Percentiles rank a stretch among this genome's conserved stretches.
Conservation (phyloP, 345 rosid genomes). For the Arabis hirsuta region DNA sequence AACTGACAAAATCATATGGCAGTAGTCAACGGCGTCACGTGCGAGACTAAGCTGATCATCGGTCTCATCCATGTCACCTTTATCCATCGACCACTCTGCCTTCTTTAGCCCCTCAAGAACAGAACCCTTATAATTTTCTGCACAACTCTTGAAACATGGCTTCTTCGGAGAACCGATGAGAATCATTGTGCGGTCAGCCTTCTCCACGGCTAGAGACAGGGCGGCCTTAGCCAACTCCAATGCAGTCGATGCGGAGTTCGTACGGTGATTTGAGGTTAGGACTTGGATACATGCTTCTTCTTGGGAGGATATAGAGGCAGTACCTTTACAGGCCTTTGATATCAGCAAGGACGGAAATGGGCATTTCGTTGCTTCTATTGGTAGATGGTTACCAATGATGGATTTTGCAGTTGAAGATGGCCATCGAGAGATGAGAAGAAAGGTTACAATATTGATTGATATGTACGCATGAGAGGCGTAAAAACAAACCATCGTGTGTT, state of each 20-base stretch:
- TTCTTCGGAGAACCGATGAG: constrained; percentile 40
- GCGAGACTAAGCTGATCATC: constrained; percentile 32
- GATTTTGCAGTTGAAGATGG: constrained; percentile 13
- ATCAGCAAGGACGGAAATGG: constrained; percentile 28
- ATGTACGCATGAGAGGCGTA: neutral
- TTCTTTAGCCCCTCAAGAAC: constrained; percentile 30
- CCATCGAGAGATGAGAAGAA: constrained; percentile 26
- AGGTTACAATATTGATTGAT: constrained; percentile 18
- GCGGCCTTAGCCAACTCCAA: constrained; percentile 29
- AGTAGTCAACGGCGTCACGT: constrained; percentile 41
- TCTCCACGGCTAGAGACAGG: constrained; percentile 19
- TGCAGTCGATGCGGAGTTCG: constrained; percentile 18
- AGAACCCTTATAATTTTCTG: constrained; percentile 33
- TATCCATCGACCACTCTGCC: constrained; percentile 21
- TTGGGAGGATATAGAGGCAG: constrained; percentile 27
- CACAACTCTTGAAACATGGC: constrained; percentile 44
- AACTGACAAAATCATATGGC: constrained; percentile 41
- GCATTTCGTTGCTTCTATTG: constrained; percentile 22
- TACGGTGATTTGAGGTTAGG: constrained; percentile 20
- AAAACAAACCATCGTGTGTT: constrained; percentile 21
- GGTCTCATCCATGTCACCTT: constrained; percentile 28
- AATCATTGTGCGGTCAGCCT: constrained; percentile 22
- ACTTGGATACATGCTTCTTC: constrained; percentile 33
- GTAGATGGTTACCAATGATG: neutral
- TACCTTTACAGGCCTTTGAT: constrained; percentile 43